A percentile compares a stretch with the other conserved stretches of the same genome.
Evolutionary conservation across 257 asterid species (phyloP).

Genomic region (Cruciata laevipes): DNA sequence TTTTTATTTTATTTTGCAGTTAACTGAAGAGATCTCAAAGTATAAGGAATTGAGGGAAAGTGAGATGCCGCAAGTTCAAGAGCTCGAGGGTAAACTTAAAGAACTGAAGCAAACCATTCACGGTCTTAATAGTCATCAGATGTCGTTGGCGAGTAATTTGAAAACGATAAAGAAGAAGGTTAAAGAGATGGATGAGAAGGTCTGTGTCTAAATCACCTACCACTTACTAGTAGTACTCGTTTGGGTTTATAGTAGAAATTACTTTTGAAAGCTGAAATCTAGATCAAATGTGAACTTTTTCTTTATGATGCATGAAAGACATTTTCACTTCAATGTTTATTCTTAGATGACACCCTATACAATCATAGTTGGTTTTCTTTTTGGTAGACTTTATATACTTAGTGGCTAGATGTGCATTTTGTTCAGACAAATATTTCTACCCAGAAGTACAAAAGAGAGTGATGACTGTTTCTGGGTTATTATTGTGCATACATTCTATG

Average conservation of each 20-base stretch:
- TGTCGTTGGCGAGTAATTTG: constrained; percentile 49
- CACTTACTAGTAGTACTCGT: constrained; percentile 6
- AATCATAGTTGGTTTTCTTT: background rate
- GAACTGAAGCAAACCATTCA: constrained; percentile 58
- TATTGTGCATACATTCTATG: background rate
- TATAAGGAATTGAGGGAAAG: constrained; percentile 46
- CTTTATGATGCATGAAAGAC: background rate
- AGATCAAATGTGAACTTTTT: background rate
- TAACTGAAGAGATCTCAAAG: constrained; percentile 53
- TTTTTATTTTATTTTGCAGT: constrained; percentile 30
- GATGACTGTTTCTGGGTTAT: background rate
- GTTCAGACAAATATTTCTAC: background rate
- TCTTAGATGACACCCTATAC: background rate
- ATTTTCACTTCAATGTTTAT: background rate
- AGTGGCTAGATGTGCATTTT: background rate
- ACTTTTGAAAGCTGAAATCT: background rate
- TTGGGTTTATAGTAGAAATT: background rate
- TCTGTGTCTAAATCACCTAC: constrained; percentile 22
- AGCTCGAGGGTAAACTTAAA: constrained; percentile 45
- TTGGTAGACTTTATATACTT: background rate
- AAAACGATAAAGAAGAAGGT: constrained; percentile 65
- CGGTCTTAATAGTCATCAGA: constrained; percentile 68
- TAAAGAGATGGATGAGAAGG: constrained; percentile 82
- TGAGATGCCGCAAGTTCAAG: constrained; percentile 67
- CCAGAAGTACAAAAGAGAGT: background rate